A percentile compares a stretch with the other conserved stretches of the same genome.
Conservation (phyloP, 2,329 filamentous ascomycete species). For the Fusarium sp. region DNA sequence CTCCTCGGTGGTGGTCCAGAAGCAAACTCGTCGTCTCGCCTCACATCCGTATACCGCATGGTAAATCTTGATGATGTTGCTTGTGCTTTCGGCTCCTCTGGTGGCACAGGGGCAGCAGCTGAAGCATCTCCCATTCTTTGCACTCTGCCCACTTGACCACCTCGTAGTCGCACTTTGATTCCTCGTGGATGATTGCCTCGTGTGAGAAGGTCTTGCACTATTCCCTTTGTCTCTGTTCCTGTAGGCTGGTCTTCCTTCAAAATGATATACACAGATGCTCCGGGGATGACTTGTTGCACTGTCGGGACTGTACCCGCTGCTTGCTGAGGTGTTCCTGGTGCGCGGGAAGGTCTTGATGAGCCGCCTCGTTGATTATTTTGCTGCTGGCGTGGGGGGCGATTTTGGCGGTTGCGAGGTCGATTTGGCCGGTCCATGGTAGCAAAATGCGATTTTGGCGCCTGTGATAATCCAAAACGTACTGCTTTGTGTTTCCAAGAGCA, state of each 20-base stretch:
- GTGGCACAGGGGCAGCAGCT: not conserved
- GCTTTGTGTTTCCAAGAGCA: not conserved
- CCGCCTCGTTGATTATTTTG: slow-evolving; percentile 38
- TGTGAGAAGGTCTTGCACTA: slow-evolving; percentile 76
- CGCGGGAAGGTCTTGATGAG: slow-evolving; percentile 29
- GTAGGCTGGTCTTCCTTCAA: slow-evolving; percentile 82
- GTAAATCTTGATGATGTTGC: slow-evolving; percentile 46
- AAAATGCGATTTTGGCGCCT: not conserved
- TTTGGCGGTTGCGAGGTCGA: slow-evolving; percentile 52
- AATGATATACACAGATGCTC: slow-evolving; percentile 77
- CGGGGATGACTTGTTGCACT: slow-evolving; percentile 67
- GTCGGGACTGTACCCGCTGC: slow-evolving; percentile 60
- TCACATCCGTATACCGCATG: slow-evolving; percentile 52
- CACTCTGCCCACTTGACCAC: slow-evolving; percentile 80
- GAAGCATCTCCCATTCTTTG: slow-evolving; percentile 66
- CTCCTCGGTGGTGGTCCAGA: slow-evolving; percentile 57
- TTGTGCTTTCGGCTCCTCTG: slow-evolving; percentile 6
- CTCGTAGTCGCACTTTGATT: slow-evolving; percentile 80
- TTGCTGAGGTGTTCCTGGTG: slow-evolving; percentile 53
- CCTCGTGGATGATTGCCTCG: slow-evolving; percentile 80
- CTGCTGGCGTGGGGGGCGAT: slow-evolving; percentile 44
- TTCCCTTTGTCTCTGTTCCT: slow-evolving; percentile 75
- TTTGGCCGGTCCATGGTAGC: slow-evolving; percentile 51
- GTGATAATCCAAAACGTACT: not conserved
- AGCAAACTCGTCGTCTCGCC: slow-evolving; percentile 53